A percentile compares a stretch with the other conserved stretches of the same genome.
Conservation (phyloP, 2,329 filamentous ascomycete genomes). For the Ceratocystis destructans region DNA sequence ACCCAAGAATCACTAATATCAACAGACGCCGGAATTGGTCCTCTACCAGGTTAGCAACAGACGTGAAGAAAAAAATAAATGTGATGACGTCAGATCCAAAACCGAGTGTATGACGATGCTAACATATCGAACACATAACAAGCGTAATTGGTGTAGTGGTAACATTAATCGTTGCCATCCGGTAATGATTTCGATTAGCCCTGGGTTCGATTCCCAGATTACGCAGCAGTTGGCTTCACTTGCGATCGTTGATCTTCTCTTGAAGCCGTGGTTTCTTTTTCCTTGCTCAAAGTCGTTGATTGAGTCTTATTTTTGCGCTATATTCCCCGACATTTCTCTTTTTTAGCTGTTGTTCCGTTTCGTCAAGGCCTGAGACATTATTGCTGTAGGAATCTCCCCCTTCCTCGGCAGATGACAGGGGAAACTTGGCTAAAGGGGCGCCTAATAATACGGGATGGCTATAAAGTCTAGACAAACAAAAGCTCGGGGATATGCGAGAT, state of each 20-base stretch:
- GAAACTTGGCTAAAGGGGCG: background rate
- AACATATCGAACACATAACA: background rate
- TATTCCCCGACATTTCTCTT: background rate
- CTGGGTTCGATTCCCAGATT: constrained; percentile 4
- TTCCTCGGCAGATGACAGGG: background rate
- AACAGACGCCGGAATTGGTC: no score
- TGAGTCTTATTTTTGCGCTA: no score
- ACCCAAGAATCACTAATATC: no score
- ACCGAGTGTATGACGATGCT: background rate
- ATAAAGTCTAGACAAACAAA: no score
- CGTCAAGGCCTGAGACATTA: background rate
- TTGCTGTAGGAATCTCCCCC: background rate
- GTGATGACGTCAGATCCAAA: background rate
- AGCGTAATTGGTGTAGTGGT: constrained; percentile 4
- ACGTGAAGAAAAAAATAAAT: no score
- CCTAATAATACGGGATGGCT: no score
- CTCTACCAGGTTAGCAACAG: no score
- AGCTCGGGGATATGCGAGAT: no score
- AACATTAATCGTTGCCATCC: constrained; percentile 1
- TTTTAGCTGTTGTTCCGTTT: background rate
- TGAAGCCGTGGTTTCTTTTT: background rate
- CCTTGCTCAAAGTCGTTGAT: background rate
- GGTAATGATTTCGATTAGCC: constrained; percentile 2
- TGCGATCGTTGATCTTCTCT: background rate
- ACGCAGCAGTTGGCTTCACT: background rate